Evolutionary conservation across 2,329 filamentous ascomycete genomes (phyloP), one percentile per base, ranked within the genome.

Genomic region (Fusarium palustre): DNA sequence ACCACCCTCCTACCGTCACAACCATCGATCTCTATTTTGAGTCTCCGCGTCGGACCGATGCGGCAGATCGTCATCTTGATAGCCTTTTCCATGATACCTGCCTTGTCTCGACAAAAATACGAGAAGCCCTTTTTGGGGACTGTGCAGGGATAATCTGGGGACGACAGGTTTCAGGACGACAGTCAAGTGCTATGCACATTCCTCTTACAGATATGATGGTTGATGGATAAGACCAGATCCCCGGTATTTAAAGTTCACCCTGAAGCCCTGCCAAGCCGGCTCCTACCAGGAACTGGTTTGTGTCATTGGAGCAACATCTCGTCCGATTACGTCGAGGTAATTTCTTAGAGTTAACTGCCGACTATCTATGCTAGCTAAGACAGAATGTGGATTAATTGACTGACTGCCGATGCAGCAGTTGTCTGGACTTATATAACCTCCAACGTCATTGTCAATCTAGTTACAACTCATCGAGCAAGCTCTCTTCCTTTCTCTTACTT

Each of bases 181-280:
- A 48, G 8, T 43, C 2, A 48, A 28, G 20, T 12, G 46, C 52
- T 18, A 65, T 59, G 60, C 60, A 65, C 48, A 54, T 65, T 59
- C 60, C 62, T 36, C 24, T 65, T 64, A 38, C 0, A 56, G n/a
- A 58, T 65, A 15, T 36, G 20, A 36, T 4, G 20, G 33, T 36
- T 28, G 10, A 28, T n/a, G 8, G 31, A 49, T 48, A 56, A 63
- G 60, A 46, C 60, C 25, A 65, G 8, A 52, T 59, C 54, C 31
- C 62, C 60, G 46, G 25, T 65, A 65, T 24, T 65, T 60, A 65
- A 45, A 60, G 53, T 65, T 65, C 41, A 46, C 46, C 36, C 38
- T 64, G 59, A 53, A 53, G 60, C 54, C 46, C 31, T 47, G 60
- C 62, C 59, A 65, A 65, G 60, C 1, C 38, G 60, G 31, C 15